Conservation (phyloP, 768 basidiomycete genomes). For the Cyathus striatus region DNA sequence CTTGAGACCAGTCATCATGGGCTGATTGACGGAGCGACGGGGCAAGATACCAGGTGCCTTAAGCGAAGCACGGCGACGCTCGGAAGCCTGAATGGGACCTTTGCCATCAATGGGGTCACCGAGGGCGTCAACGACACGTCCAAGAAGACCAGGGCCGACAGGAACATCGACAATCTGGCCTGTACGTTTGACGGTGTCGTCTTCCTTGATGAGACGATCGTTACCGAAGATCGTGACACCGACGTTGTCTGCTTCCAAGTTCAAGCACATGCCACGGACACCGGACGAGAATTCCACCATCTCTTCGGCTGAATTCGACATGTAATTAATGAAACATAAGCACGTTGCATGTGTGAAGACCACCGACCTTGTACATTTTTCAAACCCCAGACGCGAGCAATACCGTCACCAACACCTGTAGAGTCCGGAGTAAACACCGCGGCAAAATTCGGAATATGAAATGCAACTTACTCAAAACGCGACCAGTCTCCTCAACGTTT, state of each 20-base stretch:
- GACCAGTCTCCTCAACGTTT: slow-evolving; percentile 98
- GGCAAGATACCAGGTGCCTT: slow-evolving; percentile 99
- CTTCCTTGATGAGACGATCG: slow-evolving; percentile 98
- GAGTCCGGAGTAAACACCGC: slow-evolving; percentile 15
- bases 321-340: too few species aligned
- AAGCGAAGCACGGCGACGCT: slow-evolving; percentile 94
- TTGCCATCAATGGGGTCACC: slow-evolving; percentile 99
- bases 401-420: slow-evolving; percentile 99
- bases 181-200: slow-evolving; percentile 99
- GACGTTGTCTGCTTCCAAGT: slow-evolving; percentile 99
- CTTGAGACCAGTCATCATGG: slow-evolving; percentile 99
- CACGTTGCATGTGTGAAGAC: too few species aligned
- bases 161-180: slow-evolving; percentile 99
- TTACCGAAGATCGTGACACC: slow-evolving; percentile 99
- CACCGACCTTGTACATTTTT: slow-evolving; percentile 91
- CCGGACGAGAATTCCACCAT: slow-evolving; percentile 99
- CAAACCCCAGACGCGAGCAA: slow-evolving; percentile 98
- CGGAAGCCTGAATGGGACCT: slow-evolving; percentile 89
- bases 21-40: slow-evolving; percentile 99
- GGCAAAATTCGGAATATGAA: neutral
- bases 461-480: slow-evolving; percentile 84
- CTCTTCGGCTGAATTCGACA: slow-evolving; percentile 83
- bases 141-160: slow-evolving; percentile 94
- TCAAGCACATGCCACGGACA: slow-evolving; percentile 99
- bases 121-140: slow-evolving; percentile 98